phyloP scores from a whole-genome alignment of 768 basidiomycete genomes.

The Tremella fuciformis region DNA sequence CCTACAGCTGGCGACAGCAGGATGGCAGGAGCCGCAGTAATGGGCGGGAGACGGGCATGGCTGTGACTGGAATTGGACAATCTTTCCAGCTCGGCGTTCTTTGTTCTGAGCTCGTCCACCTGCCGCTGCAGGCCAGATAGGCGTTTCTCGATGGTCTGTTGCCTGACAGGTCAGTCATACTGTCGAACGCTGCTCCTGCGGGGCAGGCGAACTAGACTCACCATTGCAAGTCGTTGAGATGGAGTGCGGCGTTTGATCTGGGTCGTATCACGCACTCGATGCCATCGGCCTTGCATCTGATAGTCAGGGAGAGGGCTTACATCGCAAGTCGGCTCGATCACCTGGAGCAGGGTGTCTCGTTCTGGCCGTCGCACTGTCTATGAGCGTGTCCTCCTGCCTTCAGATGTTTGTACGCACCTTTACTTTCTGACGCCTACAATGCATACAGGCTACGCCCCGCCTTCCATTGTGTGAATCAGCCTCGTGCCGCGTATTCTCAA shows the following conservation, averaged over 20 bases:
- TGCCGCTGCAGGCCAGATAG: background rate
- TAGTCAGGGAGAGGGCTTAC: no score
- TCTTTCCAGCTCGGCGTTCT: constrained; percentile 1
- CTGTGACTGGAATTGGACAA: background rate
- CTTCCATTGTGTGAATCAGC: background rate
- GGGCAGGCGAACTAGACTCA: background rate
- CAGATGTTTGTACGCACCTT: constrained; percentile 1
- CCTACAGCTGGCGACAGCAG: background rate
- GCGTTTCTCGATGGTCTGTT: constrained; percentile 6
- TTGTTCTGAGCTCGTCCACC: background rate
- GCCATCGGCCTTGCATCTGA: constrained; percentile 5
- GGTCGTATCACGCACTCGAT: constrained; percentile 6
- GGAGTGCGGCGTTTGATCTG: constrained; percentile 1
- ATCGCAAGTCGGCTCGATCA: no score
- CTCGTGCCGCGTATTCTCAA: no score
- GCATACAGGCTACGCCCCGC: background rate
- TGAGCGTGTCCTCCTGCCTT: background rate
- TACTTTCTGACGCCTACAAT: constrained; percentile 7
- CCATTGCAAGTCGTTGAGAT: constrained; percentile 1
- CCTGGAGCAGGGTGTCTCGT: background rate
- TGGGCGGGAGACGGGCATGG: background rate
- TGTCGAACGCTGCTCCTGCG: background rate
- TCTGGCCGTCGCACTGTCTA: background rate
- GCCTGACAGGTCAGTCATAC: background rate
- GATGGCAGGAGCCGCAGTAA: background rate